Percentiles rank a stretch among this genome's conserved stretches.
phyloP scores from a whole-genome alignment of 106 monocot genomes.

The Allium cepa region DNA sequence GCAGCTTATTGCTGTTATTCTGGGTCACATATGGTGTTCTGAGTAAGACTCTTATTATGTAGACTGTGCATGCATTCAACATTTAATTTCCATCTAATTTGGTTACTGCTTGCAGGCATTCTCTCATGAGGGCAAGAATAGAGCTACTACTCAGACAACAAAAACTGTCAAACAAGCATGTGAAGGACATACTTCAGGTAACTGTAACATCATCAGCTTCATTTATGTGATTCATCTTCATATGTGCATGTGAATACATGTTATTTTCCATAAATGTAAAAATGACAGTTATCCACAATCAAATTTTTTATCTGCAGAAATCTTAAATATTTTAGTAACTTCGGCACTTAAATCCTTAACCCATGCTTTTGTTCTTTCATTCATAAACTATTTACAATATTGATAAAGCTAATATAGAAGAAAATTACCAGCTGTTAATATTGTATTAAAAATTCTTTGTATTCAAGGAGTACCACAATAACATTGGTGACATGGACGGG shows the following conservation, averaged over 20 bases:
- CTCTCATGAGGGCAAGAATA: conserved; percentile 67
- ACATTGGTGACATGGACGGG: conserved; percentile 91
- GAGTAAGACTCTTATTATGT: conserved; percentile 50
- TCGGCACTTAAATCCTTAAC: no score
- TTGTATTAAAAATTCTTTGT: background rate
- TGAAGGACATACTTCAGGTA: conserved; percentile 88
- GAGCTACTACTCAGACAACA: conserved; percentile 85
- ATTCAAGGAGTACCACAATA: conserved; percentile 91
- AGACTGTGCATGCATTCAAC: background rate
- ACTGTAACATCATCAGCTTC: background rate
- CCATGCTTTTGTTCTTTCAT: background rate
- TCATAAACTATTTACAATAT: background rate
- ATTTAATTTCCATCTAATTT: background rate
- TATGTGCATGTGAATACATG: no score
- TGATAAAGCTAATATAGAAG: background rate
- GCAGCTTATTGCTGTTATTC: conserved; percentile 81
- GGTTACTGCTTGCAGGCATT: conserved; percentile 38
- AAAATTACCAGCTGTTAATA: background rate
- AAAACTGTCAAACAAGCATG: conserved; percentile 75
- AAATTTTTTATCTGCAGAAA: background rate
- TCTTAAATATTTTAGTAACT: no score
- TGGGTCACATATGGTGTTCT: conserved; percentile 91
- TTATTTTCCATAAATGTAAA: no score
- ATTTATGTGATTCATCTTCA: no score
- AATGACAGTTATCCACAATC: background rate